These are phyloP conservation scores for Jamesozyma piceae DNA, from an alignment of 805 yeast genomes.

Conservation along the genomic window DNA sequence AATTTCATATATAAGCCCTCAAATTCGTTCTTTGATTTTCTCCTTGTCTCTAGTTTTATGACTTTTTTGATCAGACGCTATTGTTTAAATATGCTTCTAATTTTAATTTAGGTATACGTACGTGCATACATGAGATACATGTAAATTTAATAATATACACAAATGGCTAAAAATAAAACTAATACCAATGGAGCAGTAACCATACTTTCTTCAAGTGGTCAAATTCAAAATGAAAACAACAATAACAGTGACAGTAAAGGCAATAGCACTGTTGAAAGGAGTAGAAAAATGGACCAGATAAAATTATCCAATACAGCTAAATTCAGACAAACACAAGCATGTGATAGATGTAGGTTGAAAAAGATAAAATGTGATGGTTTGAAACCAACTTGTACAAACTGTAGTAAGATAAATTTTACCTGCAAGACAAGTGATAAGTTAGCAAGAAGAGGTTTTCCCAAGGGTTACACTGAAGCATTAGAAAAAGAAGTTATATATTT, in stretches of 20 bases:
- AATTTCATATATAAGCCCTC: background rate
- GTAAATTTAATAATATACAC: too few relatives aligned
- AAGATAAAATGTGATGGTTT: constrained; percentile 48
- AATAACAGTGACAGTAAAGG: background rate
- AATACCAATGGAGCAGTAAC: background rate
- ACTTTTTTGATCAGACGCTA: background rate
- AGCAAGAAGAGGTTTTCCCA: constrained; percentile 69
- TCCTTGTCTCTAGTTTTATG: too few relatives aligned
- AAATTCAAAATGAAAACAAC: background rate
- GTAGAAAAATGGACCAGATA: background rate
- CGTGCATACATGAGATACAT: background rate
- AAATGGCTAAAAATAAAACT: background rate
- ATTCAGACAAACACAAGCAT: constrained; percentile 60
- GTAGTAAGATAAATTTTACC: constrained; percentile 52
- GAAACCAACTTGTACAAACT: constrained; percentile 46
- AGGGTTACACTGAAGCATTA: constrained; percentile 69
- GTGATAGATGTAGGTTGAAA: constrained; percentile 64
- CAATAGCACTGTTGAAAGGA: background rate
- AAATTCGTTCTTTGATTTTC: too few relatives aligned
- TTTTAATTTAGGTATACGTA: background rate
- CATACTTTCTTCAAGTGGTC: background rate
- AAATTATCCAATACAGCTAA: background rate
- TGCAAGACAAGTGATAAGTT: constrained; percentile 67
- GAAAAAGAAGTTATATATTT: constrained; percentile 53
- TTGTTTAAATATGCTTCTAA: background rate